Percentiles rank a stretch among this genome's conserved stretches.
Conservation (phyloP, 2,329 filamentous ascomycete genomes). For the Verticillium isaacii region DNA sequence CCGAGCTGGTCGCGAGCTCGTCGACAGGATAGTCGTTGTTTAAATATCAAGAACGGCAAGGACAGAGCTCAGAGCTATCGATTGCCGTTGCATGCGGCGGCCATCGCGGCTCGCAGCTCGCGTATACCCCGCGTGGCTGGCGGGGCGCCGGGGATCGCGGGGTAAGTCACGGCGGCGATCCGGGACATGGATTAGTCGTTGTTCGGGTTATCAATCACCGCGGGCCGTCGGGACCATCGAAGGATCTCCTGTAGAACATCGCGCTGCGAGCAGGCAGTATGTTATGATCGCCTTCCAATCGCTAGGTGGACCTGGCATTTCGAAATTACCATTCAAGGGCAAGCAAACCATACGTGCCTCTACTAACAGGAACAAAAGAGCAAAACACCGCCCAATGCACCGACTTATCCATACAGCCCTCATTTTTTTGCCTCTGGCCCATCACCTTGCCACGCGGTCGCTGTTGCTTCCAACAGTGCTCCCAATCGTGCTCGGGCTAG, state of each 20-base stretch:
- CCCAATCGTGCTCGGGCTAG: background rate
- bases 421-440: background rate
- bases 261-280: too few relatives aligned
- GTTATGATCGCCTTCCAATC: too few relatives aligned
- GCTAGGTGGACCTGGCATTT: too few relatives aligned
- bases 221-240: too few relatives aligned
- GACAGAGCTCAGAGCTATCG: background rate
- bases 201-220: too few relatives aligned
- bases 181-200: background rate
- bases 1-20: too few relatives aligned
- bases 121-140: background rate
- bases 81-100: too few relatives aligned
- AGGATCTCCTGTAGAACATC: too few relatives aligned
- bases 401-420: background rate
- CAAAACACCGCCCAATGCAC: background rate
- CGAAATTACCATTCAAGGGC: too few relatives aligned
- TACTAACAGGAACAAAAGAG: background rate
- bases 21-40: too few relatives aligned
- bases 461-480: constrained; percentile 44
- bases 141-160: background rate
- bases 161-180: background rate
- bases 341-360: background rate
- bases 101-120: background rate
- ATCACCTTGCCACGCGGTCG: constrained; percentile 22
- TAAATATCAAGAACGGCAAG: too few relatives aligned